These are phyloP conservation scores for Chrysochromulina tobinii DNA, from an alignment of 78 protist species.

Conservation along the genomic window DNA sequence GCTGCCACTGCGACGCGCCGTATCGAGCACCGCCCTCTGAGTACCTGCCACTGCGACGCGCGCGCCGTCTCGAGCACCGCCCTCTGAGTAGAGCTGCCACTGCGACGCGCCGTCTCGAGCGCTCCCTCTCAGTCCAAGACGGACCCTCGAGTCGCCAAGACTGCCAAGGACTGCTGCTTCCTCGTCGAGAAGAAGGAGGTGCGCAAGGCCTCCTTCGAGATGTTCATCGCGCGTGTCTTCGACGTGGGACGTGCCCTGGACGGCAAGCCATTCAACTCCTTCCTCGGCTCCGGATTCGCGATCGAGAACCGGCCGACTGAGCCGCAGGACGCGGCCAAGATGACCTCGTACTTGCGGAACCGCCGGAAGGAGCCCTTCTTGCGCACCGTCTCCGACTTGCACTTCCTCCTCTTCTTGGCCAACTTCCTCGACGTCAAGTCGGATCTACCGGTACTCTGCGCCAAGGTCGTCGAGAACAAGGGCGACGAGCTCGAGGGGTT, in stretches of 20 bases:
- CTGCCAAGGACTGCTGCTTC: not conserved
- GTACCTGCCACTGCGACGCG: too few relatives aligned
- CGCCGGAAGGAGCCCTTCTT: not conserved
- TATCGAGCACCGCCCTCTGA: too few relatives aligned
- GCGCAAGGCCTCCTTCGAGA: not conserved
- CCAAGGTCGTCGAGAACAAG: not conserved
- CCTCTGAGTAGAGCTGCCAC: too few relatives aligned
- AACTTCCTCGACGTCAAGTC: not conserved
- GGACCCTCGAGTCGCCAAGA: not conserved
- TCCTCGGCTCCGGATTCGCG: not conserved
- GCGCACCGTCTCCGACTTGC: not conserved
- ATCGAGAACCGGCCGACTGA: not conserved
- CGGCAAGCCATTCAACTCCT: not conserved
- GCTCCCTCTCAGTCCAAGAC: not conserved
- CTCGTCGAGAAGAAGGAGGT: not conserved
- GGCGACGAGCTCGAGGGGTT: slow-evolving; percentile 1
- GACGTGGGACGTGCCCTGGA: not conserved
- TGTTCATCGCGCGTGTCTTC: not conserved
- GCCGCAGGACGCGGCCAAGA: not conserved
- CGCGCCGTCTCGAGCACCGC: too few relatives aligned
- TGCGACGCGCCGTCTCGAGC: not conserved
- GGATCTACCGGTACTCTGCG: slow-evolving; percentile 14
- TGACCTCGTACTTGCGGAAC: not conserved
- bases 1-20: too few relatives aligned
- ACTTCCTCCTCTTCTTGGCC: not conserved